These are phyloP conservation scores for Moesziomyces sp. DNA, from an alignment of 1,284 basidiomycete species.

Conservation along the genomic window DNA sequence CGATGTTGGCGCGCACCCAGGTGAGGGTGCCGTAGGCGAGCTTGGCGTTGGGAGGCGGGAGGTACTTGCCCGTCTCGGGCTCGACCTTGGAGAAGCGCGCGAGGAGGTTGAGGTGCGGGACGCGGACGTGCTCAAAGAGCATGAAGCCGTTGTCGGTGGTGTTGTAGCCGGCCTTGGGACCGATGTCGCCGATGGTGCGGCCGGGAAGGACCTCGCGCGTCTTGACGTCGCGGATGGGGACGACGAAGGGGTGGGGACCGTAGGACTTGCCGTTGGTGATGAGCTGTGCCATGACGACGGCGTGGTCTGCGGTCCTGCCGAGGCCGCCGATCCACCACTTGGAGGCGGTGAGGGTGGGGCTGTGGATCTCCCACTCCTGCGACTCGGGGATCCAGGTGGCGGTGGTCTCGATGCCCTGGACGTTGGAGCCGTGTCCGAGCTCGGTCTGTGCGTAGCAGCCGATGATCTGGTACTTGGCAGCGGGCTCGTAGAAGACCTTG, in stretches of 20 bases:
- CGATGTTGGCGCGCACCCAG: constrained; percentile 68
- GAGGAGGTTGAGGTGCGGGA: constrained; percentile 69
- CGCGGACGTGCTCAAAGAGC: constrained; percentile 58
- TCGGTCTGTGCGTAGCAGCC: constrained; percentile 64
- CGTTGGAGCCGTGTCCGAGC: constrained; percentile 62
- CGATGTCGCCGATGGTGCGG: constrained; percentile 67
- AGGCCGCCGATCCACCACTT: constrained; percentile 69
- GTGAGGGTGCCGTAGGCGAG: constrained; percentile 58
- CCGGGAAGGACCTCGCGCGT: constrained; percentile 68
- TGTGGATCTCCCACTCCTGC: constrained; percentile 58
- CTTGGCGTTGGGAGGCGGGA: constrained; percentile 54
- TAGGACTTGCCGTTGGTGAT: constrained; percentile 66
- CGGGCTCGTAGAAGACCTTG: constrained; percentile 58
- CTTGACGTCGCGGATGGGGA: constrained; percentile 67
- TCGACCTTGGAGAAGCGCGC: constrained; percentile 67
- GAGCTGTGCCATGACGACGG: constrained; percentile 69
- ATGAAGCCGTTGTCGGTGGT: constrained; percentile 67
- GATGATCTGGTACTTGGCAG: constrained; percentile 55
- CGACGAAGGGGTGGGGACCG: constrained; percentile 68
- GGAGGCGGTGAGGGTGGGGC: constrained; percentile 52
- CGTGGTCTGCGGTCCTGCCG: constrained; percentile 68
- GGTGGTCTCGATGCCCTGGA: constrained; percentile 60
- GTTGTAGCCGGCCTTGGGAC: constrained; percentile 67
- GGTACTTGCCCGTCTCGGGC: constrained; percentile 57
- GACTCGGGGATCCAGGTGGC: constrained; percentile 55